Evolutionary conservation across 2,329 filamentous ascomycete species (phyloP), one percentile per base, ranked within the genome.

Genomic region (Macrophomina tecta): DNA sequence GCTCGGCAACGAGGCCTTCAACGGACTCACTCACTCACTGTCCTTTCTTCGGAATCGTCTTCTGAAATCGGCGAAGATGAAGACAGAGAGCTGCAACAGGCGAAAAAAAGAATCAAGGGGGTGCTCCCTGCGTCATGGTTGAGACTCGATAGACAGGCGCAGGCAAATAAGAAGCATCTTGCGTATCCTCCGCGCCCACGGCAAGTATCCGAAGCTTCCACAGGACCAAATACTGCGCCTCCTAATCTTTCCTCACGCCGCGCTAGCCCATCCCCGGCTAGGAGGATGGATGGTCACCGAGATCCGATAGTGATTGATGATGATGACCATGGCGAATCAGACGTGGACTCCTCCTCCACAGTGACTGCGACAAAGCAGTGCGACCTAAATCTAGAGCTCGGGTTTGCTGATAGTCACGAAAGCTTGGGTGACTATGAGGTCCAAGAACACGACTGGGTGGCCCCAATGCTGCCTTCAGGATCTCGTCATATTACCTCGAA

Each of bases 61-160:
- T 68, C 70, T 12, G 70, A 72, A 8, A 69, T 74, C 4, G 76
- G 78, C 49, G 70, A 74, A 5, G 74, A 72, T 32, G 73, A 78
- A 16, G 69, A 67, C 5, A 75, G 75, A 61, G 40, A 72, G 11
- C 65, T 83, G 12, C 71, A 70, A 51, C 70, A 74, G 40, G 78
- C 79, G 48, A 73, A 75, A 9, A 81, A 76, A 64, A 78, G 77
- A 45, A 84, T 84, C 56, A 81, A 75, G 72, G 82, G 82, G 12
- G 82, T 84, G 7, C 72, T 84, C 18, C 82, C 82, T 32, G 82
- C 82, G 36, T 84, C 82, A 1, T 84, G 82, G 81, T 70, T 84
- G 61, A 82, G 78, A 61, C 77, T 84, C 34, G 82, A 84, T 68
- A 72, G 74, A n/a, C 75, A 80, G 67, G 73, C 74, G 32, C 77